Percentiles rank a stretch among this genome's conserved stretches.
Evolutionary conservation across 148 eudicot genomes (phyloP).

Genomic region (Rheum nobile): DNA sequence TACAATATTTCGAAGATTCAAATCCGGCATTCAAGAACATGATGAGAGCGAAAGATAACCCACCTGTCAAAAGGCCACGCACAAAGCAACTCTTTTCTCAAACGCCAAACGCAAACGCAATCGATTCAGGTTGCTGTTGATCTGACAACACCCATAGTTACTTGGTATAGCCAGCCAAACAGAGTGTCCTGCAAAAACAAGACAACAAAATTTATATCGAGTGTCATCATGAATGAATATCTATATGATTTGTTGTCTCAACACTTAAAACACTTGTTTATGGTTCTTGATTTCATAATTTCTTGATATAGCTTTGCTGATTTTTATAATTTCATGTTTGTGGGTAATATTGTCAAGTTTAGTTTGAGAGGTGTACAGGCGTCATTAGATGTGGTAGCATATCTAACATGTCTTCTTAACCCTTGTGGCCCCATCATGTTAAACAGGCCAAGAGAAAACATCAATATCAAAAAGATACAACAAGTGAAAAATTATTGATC

Average conservation of each 20-base stretch:
- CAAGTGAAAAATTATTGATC: neutral
- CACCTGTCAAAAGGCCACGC: neutral
- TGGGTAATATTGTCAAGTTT: no score
- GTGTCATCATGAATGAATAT: neutral
- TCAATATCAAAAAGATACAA: neutral
- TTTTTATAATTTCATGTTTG: no score
- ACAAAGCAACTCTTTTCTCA: neutral
- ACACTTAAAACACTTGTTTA: no score
- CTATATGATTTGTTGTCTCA: neutral
- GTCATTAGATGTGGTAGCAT: neutral
- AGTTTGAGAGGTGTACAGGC: neutral
- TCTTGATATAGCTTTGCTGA: no score
- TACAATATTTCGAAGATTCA: neutral
- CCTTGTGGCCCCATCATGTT: neutral
- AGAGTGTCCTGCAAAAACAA: neutral
- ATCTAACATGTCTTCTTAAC: neutral
- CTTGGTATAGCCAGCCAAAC: neutral
- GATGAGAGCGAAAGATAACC: neutral
- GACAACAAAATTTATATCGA: neutral
- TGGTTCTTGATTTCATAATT: no score
- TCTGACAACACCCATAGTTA: neutral
- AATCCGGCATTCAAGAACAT: neutral
- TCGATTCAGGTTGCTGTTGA: neutral
- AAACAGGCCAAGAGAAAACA: neutral
- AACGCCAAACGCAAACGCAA: neutral